Evolutionary conservation across 768 basidiomycete species (phyloP).

Genomic region (Tricholoma hemisulphureum): DNA sequence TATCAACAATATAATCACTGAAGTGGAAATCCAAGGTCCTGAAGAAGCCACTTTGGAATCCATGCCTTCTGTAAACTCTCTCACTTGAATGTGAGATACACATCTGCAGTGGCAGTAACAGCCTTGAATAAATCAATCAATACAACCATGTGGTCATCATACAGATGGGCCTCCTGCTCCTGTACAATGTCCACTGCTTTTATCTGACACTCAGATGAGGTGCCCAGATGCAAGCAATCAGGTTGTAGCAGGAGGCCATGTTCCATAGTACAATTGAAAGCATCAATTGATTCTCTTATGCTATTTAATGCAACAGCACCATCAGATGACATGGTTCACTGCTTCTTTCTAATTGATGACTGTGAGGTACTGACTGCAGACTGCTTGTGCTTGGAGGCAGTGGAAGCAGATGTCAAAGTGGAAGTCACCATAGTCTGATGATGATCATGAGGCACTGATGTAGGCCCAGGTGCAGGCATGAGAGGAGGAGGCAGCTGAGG

Average conservation of each 20-base stretch:
- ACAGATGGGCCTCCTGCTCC: neutral
- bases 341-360: neutral
- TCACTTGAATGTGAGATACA: too few species aligned
- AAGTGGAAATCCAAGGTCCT: too few species aligned
- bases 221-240: neutral
- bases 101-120: too few species aligned
- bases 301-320: neutral
- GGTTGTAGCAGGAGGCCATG: neutral
- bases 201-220: neutral
- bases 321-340: neutral
- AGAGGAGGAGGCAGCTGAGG: too few species aligned
- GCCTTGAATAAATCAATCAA: neutral
- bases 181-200: neutral
- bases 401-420: too few species aligned
- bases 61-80: too few species aligned
- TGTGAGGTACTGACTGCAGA: neutral
- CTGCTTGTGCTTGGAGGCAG: neutral
- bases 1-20: too few species aligned
- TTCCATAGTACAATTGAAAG: neutral
- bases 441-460: too few species aligned
- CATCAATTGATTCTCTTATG: neutral
- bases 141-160: neutral
- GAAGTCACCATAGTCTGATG: too few species aligned
- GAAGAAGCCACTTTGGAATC: too few species aligned
- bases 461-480: too few species aligned